Evolutionary conservation across 2,329 filamentous ascomycete genomes (phyloP).

Genomic region (Pseudocercospora crystallina): DNA sequence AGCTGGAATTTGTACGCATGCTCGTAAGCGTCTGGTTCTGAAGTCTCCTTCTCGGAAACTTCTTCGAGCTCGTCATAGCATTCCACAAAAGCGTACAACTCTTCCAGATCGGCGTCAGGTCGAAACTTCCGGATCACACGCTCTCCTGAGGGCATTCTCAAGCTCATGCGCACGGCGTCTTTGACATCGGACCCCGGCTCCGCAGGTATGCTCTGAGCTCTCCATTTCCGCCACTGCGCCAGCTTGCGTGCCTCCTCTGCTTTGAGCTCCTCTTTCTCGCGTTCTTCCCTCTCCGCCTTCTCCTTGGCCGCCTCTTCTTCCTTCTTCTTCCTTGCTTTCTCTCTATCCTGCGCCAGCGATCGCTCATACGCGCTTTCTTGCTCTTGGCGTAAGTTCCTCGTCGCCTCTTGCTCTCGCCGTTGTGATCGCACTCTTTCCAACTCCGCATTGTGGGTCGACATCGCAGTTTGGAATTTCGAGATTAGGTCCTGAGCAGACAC

Average conservation of each 20-base stretch:
- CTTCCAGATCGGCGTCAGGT: constrained; percentile 71
- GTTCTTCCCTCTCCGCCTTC: constrained; percentile 65
- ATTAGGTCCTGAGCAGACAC: constrained; percentile 70
- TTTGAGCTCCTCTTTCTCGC: constrained; percentile 62
- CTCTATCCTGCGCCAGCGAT: constrained; percentile 81
- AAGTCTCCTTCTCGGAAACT: constrained; percentile 38
- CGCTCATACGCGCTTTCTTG: constrained; percentile 94
- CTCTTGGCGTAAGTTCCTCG: constrained; percentile 77
- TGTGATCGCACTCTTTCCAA: constrained; percentile 73
- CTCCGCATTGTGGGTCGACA: constrained; percentile 73
- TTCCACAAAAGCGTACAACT: constrained; percentile 94
- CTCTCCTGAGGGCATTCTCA: constrained; percentile 64
- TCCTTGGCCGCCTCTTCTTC: constrained; percentile 70
- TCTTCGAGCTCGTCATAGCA: constrained; percentile 68
- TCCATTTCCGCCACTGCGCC: constrained; percentile 78
- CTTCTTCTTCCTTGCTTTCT: constrained; percentile 72
- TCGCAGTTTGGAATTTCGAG: constrained; percentile 69
- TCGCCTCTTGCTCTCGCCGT: constrained; percentile 74
- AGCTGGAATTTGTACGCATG: constrained; percentile 85
- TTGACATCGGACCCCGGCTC: constrained; percentile 68
- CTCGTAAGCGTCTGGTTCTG: constrained; percentile 64
- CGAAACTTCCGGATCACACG: constrained; percentile 76
- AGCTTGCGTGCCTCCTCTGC: constrained; percentile 56
- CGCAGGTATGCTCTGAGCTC: constrained; percentile 62
- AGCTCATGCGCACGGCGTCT: constrained; percentile 69